Conservation (phyloP, 306 rosid genomes). For the Inga laurina region DNA sequence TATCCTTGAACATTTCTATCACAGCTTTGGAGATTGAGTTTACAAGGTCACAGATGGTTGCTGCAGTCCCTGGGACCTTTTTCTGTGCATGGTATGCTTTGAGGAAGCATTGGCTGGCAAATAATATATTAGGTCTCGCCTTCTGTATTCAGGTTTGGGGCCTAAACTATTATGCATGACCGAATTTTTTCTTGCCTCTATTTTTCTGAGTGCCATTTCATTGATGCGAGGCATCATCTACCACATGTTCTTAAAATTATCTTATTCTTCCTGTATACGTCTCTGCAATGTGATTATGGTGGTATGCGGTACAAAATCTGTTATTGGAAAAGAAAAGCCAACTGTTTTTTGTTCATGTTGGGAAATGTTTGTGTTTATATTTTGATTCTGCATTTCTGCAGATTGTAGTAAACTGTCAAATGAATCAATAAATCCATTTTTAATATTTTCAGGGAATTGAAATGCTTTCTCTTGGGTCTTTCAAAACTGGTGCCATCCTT, state of each 20-base stretch:
- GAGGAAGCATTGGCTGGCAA: constrained; percentile 96
- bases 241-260: neutral
- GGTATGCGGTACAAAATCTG: neutral
- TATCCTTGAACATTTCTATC: constrained; percentile 63
- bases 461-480: constrained; percentile 99
- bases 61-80: constrained; percentile 92
- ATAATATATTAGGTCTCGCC: constrained; percentile 90
- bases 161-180: neutral
- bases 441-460: constrained; percentile 83
- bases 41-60: constrained; percentile 86
- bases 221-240: neutral
- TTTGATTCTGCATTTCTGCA: neutral
- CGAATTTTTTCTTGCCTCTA: neutral
- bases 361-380: constrained; percentile 2
- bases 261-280: neutral
- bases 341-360: constrained; percentile 8
- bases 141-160: constrained; percentile 91
- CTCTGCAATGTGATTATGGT: neutral
- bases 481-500: constrained; percentile 97
- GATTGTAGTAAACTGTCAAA: constrained; percentile 2
- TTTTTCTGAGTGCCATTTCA: neutral
- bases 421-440: constrained; percentile 23
- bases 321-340: neutral
- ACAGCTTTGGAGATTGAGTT: constrained; percentile 98
- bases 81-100: constrained; percentile 98